Evolutionary conservation across 1,284 basidiomycete species (phyloP), one percentile per base, ranked within the genome.

Genomic region (Cutaneotrichosporon daszewskae): DNA sequence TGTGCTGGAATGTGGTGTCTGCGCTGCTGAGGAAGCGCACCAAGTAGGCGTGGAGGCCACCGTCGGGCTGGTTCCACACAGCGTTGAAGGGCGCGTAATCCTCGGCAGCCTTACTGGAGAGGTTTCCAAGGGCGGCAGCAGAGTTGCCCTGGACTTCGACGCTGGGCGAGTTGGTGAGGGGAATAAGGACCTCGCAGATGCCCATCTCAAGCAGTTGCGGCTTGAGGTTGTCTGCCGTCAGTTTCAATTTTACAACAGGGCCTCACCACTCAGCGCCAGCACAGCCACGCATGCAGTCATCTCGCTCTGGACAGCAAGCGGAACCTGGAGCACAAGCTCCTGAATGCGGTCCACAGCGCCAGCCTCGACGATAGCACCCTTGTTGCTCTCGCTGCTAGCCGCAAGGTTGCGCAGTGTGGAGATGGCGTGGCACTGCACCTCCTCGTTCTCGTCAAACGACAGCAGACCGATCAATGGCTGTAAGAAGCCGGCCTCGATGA

Each of bases 1-100:
- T 99, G 69, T 99, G 95, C 72, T 97, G 94, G 84, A 99, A 99
- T 0, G 95, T 99, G n/a, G 89, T 87, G 68, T 99, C 95, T 14
- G 87, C 76, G 61, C 85, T 90, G 43, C 84, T 89, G 54, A 99
- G 74, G 82, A 99, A 98, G 36, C 89, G 82, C 62, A 90, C 85
- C 32, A 99, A 77, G 71, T 99, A 99, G 51, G 82, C 82, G 67
- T 97, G 92, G 76, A 99, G 84, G 29, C 95, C 95, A 22, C 92
- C 95, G 47, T 95, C 91, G 5, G 95, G 95, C 69, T 90, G 85
- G 60, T 90, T 87, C 95, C 95, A 98, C 5, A 97, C 94, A 37
- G 90, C 87, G 59, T 94, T 95, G 75, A 98, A 98, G 1, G 92
- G 89, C 22, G 87, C 85, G 64, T 98, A 98, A 66, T 99, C 95